Base-by-base conservation (phyloP, 2,329 filamentous ascomycete genomes). In the Stagonosporopsis tanaceti region DNA sequence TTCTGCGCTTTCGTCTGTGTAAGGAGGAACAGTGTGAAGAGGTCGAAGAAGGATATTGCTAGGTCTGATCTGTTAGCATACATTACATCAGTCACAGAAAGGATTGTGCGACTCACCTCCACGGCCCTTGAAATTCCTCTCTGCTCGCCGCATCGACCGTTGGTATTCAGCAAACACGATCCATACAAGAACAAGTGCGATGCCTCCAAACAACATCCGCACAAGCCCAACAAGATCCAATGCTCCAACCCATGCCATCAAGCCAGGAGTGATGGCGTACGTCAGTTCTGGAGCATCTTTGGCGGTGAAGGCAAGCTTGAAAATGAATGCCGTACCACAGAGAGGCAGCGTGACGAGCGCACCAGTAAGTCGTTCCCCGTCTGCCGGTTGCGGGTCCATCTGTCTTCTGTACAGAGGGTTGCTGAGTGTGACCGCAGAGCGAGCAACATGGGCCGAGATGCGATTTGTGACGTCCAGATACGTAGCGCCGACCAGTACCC, bases 1-100 rank as follows among this genome's bases (percentile, higher is more conserved):
- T 97, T 97, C 40, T 91, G 88, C 6, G 88, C 86, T 59, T 92
- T 87, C 22, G 92, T 93, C 77, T 99, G 94, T 0, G 92, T 97
- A 60, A 96, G 84, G 30, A 96, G 84, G 59, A 98, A 87, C 8
- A 98, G 80, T 4, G 88, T 89, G 56, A 92, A 84, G 27, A 95
- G 78, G 63, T 92, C 84, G 68, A 76, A 74, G 17, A 79, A 67
- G 38, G 87, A 84, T 9, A 83, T 76, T n/a, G 82, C 68, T 50
- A 84, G 70, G 20, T 78, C 80, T 70, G 75, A n/a, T 17, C 34
- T 25, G 53, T 68, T 53, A 66, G 59, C 59, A 25, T n/a, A 12
- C 11, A 6, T 25, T 1, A 0, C 1, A 0, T 22, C 6, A 15
- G 3, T 30, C 15, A 20, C 17, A 11, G 14, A 1, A 25, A 22